Conservation (phyloP, 768 basidiomycete species). For the Tulasnella sp. region DNA sequence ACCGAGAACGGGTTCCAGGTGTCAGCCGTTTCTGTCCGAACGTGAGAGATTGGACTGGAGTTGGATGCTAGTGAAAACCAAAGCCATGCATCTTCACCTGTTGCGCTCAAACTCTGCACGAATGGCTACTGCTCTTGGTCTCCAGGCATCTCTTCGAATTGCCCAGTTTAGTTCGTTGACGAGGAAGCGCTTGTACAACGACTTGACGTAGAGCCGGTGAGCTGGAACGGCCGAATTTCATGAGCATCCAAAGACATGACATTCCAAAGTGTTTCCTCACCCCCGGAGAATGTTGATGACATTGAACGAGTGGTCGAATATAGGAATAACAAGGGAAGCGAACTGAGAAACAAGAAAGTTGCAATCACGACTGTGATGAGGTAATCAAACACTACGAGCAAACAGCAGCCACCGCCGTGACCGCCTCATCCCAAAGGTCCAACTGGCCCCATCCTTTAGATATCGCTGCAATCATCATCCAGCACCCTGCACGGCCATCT, state of each 20-base stretch:
- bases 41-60: slow-evolving; percentile 29
- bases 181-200: slow-evolving; percentile 81
- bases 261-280: slow-evolving; percentile 2
- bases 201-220: slow-evolving; percentile 83
- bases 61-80: not conserved
- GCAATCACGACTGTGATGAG: slow-evolving; percentile 6
- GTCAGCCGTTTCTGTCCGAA: not conserved
- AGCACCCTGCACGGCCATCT: slow-evolving; percentile 26
- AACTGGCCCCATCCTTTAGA: slow-evolving; percentile 27
- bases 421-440: slow-evolving; percentile 30
- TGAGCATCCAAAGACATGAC: not conserved
- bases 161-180: slow-evolving; percentile 89
- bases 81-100: slow-evolving; percentile 50
- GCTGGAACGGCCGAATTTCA: slow-evolving; percentile 39
- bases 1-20: slow-evolving; percentile 20
- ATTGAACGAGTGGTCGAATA: slow-evolving; percentile 1
- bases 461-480: slow-evolving; percentile 29
- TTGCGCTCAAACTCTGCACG: slow-evolving; percentile 91
- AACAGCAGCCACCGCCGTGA: slow-evolving; percentile 4
- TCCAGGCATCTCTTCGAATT: slow-evolving; percentile 79
- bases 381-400: slow-evolving; percentile 14
- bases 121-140: slow-evolving; percentile 76
- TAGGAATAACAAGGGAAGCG: not conserved
- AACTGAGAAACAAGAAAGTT: not conserved
- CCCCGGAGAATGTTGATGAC: slow-evolving; percentile 21